Conservation (phyloP, 2,329 filamentous ascomycete genomes). For the Pestalotiopsis fici region DNA sequence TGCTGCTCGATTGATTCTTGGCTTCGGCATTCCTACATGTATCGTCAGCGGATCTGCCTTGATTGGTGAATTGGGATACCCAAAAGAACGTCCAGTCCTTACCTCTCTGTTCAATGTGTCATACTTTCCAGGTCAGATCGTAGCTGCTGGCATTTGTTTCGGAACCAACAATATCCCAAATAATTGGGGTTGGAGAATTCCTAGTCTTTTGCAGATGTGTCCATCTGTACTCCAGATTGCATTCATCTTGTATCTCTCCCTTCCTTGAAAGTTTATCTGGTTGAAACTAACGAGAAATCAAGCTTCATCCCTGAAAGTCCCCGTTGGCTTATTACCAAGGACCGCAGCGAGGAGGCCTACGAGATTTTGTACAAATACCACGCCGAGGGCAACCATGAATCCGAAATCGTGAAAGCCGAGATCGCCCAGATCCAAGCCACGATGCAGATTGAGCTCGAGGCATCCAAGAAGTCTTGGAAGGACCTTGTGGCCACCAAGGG, state of each 20-base stretch:
- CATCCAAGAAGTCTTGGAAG: constrained; percentile 52
- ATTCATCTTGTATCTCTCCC: constrained; percentile 34
- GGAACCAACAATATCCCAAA: constrained; percentile 41
- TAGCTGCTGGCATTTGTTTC: constrained; percentile 51
- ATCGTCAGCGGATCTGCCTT: constrained; percentile 61
- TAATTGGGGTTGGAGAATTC: constrained; percentile 45
- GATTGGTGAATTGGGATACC: constrained; percentile 61
- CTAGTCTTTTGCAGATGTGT: constrained; percentile 46
- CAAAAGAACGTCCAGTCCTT: constrained; percentile 59
- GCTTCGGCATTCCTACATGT: constrained; percentile 60
- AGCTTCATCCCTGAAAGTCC: constrained; percentile 32
- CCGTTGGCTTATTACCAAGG: constrained; percentile 29
- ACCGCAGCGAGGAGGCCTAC: constrained; percentile 30
- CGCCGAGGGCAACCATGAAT: constrained; percentile 45
- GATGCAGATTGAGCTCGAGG: constrained; percentile 45
- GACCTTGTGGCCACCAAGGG: constrained; percentile 52
- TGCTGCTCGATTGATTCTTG: constrained; percentile 58
- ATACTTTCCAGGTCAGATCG: constrained; percentile 54
- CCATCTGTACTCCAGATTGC: constrained; percentile 42
- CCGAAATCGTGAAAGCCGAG: constrained; percentile 40
- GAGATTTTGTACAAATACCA: constrained; percentile 37
- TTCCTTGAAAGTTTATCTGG: not conserved
- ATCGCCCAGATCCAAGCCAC: constrained; percentile 13
- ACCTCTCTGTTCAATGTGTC: constrained; percentile 63
- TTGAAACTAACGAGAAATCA: not conserved